Percentiles rank a stretch among this genome's conserved stretches.
Conservation (phyloP, 2,329 filamentous ascomycete species). For the Arthrocladium fulminans region DNA sequence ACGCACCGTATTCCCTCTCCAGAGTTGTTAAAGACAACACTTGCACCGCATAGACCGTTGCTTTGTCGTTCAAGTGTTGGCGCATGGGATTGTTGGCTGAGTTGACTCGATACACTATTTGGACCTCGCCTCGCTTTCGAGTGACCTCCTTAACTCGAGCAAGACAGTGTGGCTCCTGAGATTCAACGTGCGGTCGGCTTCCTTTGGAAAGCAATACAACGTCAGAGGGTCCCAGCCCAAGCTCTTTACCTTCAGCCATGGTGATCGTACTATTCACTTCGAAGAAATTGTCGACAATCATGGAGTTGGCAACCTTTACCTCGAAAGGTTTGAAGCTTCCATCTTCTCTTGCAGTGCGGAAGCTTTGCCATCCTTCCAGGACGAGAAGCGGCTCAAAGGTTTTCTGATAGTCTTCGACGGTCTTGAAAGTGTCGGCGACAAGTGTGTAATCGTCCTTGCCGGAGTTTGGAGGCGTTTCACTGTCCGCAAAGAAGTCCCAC, state of each 20-base stretch:
- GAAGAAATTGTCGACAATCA: conserved; percentile 85
- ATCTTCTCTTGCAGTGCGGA: conserved; percentile 84
- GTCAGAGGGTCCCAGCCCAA: conserved; percentile 71
- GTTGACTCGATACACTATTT: conserved; percentile 71
- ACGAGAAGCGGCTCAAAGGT: conserved; percentile 87
- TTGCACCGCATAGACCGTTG: conserved; percentile 65
- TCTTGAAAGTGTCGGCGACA: conserved; percentile 68
- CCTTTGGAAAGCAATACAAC: conserved; percentile 76
- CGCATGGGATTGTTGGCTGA: conserved; percentile 58
- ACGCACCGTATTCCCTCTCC: conserved; percentile 86
- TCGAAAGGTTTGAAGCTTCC: conserved; percentile 70
- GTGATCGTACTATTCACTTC: conserved; percentile 83
- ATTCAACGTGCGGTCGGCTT: conserved; percentile 58
- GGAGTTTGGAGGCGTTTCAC: conserved; percentile 70
- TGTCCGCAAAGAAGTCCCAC: conserved; percentile 91
- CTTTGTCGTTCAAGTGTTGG: conserved; percentile 57
- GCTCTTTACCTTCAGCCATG: conserved; percentile 59
- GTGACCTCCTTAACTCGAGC: conserved; percentile 73
- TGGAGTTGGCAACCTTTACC: conserved; percentile 76
- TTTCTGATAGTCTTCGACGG: conserved; percentile 70
- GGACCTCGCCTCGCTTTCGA: conserved; percentile 70
- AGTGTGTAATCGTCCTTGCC: conserved; percentile 62
- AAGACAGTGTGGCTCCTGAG: conserved; percentile 66
- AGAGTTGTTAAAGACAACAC: conserved; percentile 90
- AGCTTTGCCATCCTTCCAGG: conserved; percentile 91